These are phyloP conservation scores for Haplosporangium gracile DNA, from an alignment of 192 early-diverging fungal species.

Conservation along the genomic window DNA sequence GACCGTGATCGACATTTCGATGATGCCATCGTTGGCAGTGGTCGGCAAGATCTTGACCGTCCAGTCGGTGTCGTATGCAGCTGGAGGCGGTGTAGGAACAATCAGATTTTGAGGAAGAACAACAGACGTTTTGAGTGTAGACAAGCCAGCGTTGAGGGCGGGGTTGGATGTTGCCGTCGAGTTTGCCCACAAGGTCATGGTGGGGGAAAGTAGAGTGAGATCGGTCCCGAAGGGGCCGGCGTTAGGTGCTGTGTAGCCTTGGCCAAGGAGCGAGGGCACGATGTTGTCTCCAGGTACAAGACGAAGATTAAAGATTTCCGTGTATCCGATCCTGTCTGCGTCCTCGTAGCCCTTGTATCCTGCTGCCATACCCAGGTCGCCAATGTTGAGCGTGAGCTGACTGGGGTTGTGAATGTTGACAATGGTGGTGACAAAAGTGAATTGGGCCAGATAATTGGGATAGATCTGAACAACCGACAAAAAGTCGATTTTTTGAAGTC, in stretches of 20 bases:
- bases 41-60: slow-evolving; percentile 1
- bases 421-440: not conserved
- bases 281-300: slow-evolving; percentile 15
- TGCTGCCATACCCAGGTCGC: slow-evolving; percentile 2
- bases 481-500: slow-evolving; percentile 24
- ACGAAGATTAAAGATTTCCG: not conserved
- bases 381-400: slow-evolving; percentile 37
- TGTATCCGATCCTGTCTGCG: not conserved
- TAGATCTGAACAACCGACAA: not conserved
- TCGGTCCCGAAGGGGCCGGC: no score
- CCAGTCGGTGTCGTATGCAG: not conserved
- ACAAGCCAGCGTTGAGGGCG: slow-evolving; percentile 12
- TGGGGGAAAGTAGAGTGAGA: no score
- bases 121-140: not conserved
- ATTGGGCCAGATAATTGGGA: not conserved
- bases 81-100: not conserved
- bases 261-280: not conserved
- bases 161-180: not conserved
- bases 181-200: not conserved
- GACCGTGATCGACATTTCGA: not conserved
- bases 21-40: not conserved
- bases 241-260: not conserved
- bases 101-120: not conserved
- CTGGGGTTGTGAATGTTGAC: slow-evolving; percentile 49
- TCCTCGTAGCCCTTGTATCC: not conserved